These are phyloP conservation scores for Carex pumila DNA, from an alignment of 176 grass and related monocot genomes.

Conservation along the genomic window DNA sequence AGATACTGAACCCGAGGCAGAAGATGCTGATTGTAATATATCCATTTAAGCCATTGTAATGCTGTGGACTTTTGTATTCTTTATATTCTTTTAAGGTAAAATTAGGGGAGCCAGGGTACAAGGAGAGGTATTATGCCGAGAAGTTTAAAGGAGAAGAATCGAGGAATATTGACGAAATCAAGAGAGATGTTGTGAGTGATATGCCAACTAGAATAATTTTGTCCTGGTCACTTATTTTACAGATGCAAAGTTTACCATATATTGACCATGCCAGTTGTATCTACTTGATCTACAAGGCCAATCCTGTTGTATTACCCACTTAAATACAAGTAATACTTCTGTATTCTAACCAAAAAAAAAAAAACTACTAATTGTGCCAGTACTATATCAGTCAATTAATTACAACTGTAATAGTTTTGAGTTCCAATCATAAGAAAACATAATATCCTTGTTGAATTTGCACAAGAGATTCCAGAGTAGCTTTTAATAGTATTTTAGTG, in stretches of 20 bases:
- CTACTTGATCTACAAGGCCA: not conserved
- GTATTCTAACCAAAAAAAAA: conserved; percentile 1
- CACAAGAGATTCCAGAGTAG: not conserved
- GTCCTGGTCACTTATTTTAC: not conserved
- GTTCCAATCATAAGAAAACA: not conserved
- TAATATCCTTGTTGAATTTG: not conserved
- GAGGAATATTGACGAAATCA: conserved; percentile 57
- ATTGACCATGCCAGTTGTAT: not conserved
- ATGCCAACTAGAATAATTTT: not conserved
- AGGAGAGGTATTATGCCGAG: conserved; percentile 77
- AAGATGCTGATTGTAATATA: not conserved
- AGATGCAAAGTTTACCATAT: not conserved
- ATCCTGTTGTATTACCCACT: not conserved
- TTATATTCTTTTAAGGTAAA: conserved; percentile 54
- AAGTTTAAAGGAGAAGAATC: conserved; percentile 77
- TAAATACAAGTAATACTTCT: not conserved
- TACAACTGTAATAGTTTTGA: not conserved
- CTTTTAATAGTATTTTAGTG: not conserved
- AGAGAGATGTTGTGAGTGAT: conserved; percentile 86
- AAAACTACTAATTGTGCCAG: not conserved
- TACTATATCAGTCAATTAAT: not conserved
- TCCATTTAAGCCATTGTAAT: not conserved
- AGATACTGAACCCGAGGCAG: not conserved
- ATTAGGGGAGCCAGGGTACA: conserved; percentile 89
- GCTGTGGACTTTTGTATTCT: conserved; percentile 17